Percentiles rank a stretch among this genome's conserved stretches.
Evolutionary conservation across 331 rosid genomes (phyloP).

Genomic region (Malus hybrid): DNA sequence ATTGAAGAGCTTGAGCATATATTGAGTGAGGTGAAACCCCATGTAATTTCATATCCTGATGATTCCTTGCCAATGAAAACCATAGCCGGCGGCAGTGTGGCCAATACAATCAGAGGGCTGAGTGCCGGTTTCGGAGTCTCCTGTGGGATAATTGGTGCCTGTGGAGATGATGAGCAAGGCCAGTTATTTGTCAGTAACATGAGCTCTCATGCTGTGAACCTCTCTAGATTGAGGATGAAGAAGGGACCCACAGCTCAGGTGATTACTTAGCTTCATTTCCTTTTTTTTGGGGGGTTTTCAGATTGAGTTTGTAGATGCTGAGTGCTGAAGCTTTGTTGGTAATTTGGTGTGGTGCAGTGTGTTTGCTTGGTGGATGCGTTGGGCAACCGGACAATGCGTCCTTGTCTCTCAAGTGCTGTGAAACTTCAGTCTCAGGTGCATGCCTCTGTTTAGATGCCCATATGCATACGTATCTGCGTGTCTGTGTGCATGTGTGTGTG

Average conservation of each 20-base stretch:
- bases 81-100: constrained; percentile 88
- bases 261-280: neutral
- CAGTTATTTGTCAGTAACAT: constrained; percentile 59
- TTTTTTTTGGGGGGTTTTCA: neutral
- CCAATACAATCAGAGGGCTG: constrained; percentile 83
- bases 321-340: constrained; percentile 14
- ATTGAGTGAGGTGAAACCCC: constrained; percentile 42
- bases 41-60: constrained; percentile 19
- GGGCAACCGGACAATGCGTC: constrained; percentile 96
- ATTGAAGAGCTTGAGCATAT: constrained; percentile 61
- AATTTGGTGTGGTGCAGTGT: constrained; percentile 47
- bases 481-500: neutral
- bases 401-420: constrained; percentile 83
- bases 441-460: neutral
- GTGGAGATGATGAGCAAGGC: constrained; percentile 81
- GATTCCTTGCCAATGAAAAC: constrained; percentile 43
- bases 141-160: constrained; percentile 76
- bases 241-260: constrained; percentile 91
- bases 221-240: constrained; percentile 68
- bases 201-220: constrained; percentile 58
- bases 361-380: constrained; percentile 87
- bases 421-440: constrained; percentile 81
- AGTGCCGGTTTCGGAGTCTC: constrained; percentile 65
- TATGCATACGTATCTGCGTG: neutral
- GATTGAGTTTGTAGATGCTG: neutral